Evolutionary conservation across 441 rosid species (phyloP), one percentile per base, ranked within the genome.

Genomic region (Geranium incanum): DNA sequence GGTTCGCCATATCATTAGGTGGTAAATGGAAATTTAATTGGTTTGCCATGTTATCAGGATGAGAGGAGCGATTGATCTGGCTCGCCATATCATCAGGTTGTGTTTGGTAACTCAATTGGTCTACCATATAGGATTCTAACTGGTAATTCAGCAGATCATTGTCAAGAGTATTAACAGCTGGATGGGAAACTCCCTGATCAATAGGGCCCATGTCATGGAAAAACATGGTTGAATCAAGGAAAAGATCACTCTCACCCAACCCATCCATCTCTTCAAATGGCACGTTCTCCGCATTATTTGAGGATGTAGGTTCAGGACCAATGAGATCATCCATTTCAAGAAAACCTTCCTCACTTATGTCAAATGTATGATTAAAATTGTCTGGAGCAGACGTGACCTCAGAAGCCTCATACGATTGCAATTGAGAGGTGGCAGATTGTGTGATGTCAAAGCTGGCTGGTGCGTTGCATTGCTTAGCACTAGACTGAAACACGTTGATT

Each of bases 301-400:
- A 72, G 37, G 72, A 48, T 5, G 74, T 68, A 33, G 84, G 78
- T 68, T 81, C 89, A 67, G 84, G 76, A 67, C 64, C 77, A 50
- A 72, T n/a, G 65, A 93, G 93, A 84, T 91, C 97, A 79, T 88
- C 86, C 33, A 91, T 84, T 86, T 91, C 98, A 80, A 93, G 85
- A 84, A 83, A 93, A 84, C 83, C 93, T 50, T 77, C 86, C 74
- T 77, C 88, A n/a, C 45, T 71, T 45, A 75, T 13, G 39, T 50
- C 50, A 43, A 7, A 8, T 43, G 50, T 68, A 38, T 39, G 74
- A 28, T 75, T 78, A 60, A 9, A 50, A 68, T 75, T 70, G 12
- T 78, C 75, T 50, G 80, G 63, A 68, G 72, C 77, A 66, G 82
- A 78, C 36, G 83, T 76, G 63, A 77, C 84, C 71, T 81, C 88